Percentiles rank a stretch among this genome's conserved stretches.
These are phyloP conservation scores for Claviceps purpurea DNA, from an alignment of 2,329 filamentous ascomycete species.

Conservation along the genomic window DNA sequence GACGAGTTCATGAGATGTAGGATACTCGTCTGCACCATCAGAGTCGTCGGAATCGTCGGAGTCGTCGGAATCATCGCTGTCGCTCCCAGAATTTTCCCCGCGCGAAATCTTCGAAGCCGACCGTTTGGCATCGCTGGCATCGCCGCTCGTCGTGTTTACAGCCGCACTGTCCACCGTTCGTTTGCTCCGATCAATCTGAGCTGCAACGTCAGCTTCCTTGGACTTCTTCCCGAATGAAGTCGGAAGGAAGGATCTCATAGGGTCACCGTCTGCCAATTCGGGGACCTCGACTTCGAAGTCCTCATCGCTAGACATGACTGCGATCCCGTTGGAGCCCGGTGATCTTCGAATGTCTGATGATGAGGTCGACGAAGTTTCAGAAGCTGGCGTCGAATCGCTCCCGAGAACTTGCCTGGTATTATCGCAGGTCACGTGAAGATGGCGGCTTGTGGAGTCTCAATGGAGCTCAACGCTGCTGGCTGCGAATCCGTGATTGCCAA, in stretches of 20 bases:
- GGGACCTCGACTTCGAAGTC: slow-evolving; percentile 43
- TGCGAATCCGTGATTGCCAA: no score
- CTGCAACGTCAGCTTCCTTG: slow-evolving; percentile 57
- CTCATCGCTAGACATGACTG: slow-evolving; percentile 44
- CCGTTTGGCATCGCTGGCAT: slow-evolving; percentile 4
- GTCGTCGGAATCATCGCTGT: slow-evolving; percentile 16
- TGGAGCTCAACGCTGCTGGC: no score
- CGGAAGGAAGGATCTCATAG: slow-evolving; percentile 65
- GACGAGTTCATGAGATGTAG: slow-evolving; percentile 83
- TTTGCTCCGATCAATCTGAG: slow-evolving; percentile 70
- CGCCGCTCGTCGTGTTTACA: background rate
- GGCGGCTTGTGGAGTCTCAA: background rate
- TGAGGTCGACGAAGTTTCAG: background rate
- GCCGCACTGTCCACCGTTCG: slow-evolving; percentile 28
- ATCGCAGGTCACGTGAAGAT: background rate
- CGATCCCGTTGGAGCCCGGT: background rate
- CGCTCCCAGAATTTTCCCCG: slow-evolving; percentile 5
- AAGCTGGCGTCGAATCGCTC: background rate
- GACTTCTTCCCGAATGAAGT: slow-evolving; percentile 74
- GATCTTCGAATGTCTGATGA: background rate
- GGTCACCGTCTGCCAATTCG: slow-evolving; percentile 47
- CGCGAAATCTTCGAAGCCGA: slow-evolving; percentile 7
- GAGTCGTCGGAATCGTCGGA: slow-evolving; percentile 40
- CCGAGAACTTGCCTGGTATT: background rate
- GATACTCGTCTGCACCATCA: slow-evolving; percentile 76